phyloP scores from a whole-genome alignment of 768 basidiomycete genomes.

The Chalciporus piperatus region DNA sequence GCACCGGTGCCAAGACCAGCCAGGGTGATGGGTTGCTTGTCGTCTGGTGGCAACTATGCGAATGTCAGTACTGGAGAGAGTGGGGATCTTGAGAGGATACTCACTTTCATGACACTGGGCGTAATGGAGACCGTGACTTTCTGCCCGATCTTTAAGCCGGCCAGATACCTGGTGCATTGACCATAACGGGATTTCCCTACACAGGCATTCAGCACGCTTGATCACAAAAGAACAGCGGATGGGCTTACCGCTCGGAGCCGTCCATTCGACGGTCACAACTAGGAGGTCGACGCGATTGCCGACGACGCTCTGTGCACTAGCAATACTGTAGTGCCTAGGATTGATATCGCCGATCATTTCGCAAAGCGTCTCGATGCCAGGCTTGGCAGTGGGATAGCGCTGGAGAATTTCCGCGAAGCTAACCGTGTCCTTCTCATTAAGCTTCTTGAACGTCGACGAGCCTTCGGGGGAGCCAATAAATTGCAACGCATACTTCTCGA shows the following conservation, averaged over 20 bases:
- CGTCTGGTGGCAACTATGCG: slow-evolving; percentile 72
- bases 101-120: slow-evolving; percentile 98
- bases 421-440: slow-evolving; percentile 92
- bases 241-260: slow-evolving; percentile 70
- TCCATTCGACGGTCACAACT: slow-evolving; percentile 96
- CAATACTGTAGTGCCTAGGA: slow-evolving; percentile 97
- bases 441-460: slow-evolving; percentile 87
- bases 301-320: slow-evolving; percentile 91
- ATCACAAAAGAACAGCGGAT: not conserved
- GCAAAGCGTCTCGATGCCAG: slow-evolving; percentile 81
- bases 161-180: slow-evolving; percentile 95
- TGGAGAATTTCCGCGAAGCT: slow-evolving; percentile 86
- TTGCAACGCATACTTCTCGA: slow-evolving; percentile 76
- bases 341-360: slow-evolving; percentile 93
- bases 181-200: slow-evolving; percentile 78
- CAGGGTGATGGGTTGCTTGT: slow-evolving; percentile 93
- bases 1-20: slow-evolving; percentile 98
- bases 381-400: slow-evolving; percentile 74
- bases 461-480: slow-evolving; percentile 97
- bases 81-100: slow-evolving; percentile 11
- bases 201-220: slow-evolving; percentile 4
- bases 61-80: slow-evolving; percentile 10
- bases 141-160: slow-evolving; percentile 77
- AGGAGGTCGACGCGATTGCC: slow-evolving; percentile 93
- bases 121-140: slow-evolving; percentile 97